Percentiles rank a stretch among this genome's conserved stretches.
Conservation (phyloP, 73 alveolate genomes). For the Paraurostyla sp. region DNA sequence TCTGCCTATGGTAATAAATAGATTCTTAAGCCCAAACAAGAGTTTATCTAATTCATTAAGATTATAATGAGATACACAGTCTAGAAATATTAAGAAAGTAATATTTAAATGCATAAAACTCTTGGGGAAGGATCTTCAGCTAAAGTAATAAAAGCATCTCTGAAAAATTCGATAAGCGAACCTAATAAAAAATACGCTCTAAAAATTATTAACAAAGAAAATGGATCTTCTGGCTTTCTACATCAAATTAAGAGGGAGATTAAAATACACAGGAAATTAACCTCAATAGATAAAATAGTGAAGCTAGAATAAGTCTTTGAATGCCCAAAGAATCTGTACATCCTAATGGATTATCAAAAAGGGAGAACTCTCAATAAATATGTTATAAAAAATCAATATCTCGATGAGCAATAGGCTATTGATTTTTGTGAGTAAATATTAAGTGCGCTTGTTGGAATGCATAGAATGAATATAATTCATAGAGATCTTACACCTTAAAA, state of each 20-base stretch:
- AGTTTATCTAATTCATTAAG: no score
- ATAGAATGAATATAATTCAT: background rate
- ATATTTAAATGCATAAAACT: no score
- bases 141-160: no score
- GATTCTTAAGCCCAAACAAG: no score
- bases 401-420: background rate
- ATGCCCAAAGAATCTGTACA: background rate
- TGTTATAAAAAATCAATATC: background rate
- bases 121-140: no score
- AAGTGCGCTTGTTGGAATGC: background rate
- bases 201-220: background rate
- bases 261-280: background rate
- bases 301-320: background rate
- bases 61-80: no score
- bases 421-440: background rate
- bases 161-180: background rate
- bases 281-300: background rate
- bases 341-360: background rate
- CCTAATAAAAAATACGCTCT: background rate
- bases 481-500: background rate
- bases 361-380: background rate
- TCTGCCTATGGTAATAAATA: no score
- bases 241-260: background rate
- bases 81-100: no score
- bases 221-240: background rate